phyloP scores from a whole-genome alignment of 176 grass and related monocot species.

The Oryza officinalis region DNA sequence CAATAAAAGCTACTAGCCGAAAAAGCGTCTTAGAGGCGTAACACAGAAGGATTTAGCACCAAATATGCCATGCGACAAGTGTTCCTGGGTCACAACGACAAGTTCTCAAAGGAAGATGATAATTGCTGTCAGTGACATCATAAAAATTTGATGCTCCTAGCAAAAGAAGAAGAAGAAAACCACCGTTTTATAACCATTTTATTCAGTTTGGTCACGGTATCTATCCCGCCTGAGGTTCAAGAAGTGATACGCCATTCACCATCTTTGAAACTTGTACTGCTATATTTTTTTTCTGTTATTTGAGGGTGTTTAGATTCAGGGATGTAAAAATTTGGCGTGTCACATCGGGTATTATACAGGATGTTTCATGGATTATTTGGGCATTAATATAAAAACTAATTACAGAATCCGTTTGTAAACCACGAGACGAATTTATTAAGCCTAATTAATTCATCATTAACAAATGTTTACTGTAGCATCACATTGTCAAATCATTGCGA shows the following conservation, averaged over 20 bases:
- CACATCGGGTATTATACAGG: too few species aligned
- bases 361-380: too few species aligned
- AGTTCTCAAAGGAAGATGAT: not conserved
- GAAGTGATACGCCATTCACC: not conserved
- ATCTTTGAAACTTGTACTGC: not conserved
- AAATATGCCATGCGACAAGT: conserved; percentile 27
- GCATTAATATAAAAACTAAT: too few species aligned
- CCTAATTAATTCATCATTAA: too few species aligned
- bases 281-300: not conserved
- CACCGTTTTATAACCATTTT: not conserved
- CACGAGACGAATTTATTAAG: too few species aligned
- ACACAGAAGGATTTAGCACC: conserved; percentile 10
- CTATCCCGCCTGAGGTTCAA: not conserved
- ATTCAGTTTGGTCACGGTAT: not conserved
- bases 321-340: too few species aligned
- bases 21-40: conserved; percentile 25
- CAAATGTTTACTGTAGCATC: too few species aligned
- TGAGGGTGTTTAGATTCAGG: too few species aligned
- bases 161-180: not conserved
- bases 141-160: not conserved
- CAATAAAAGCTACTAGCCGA: conserved; percentile 1
- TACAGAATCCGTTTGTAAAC: too few species aligned
- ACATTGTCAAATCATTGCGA: too few species aligned
- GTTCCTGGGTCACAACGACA: not conserved
- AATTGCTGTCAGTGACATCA: not conserved